Evolutionary conservation across 2,329 filamentous ascomycete species (phyloP).

Genomic region (Cladophialophora exuberans): DNA sequence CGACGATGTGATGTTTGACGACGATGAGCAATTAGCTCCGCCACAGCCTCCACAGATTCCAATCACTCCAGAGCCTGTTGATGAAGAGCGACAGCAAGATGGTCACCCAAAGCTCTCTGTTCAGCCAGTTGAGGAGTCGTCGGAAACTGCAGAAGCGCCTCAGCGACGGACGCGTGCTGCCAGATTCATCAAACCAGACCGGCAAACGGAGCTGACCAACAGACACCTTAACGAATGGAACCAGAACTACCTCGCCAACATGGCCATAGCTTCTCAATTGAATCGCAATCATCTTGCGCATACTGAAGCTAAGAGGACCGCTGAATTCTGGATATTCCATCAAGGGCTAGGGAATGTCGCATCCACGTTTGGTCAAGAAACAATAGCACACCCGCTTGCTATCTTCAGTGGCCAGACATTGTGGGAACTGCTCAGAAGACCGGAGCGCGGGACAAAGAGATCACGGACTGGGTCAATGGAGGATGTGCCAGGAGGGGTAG

Average conservation of each 20-base stretch:
- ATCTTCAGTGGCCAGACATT: constrained; percentile 63
- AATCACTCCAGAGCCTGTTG: constrained; percentile 16
- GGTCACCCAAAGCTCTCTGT: constrained; percentile 19
- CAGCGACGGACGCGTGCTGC: constrained; percentile 41
- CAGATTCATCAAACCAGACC: constrained; percentile 53
- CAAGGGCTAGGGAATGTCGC: constrained; percentile 61
- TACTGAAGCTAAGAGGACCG: constrained; percentile 63
- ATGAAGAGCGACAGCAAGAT: constrained; percentile 21
- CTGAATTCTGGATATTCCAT: constrained; percentile 63
- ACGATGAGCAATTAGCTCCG: constrained; percentile 36
- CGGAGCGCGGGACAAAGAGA: constrained; percentile 30
- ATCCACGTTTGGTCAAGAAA: constrained; percentile 45
- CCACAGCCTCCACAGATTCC: constrained; percentile 33
- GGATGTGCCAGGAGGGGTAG: constrained; percentile 34
- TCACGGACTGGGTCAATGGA: constrained; percentile 38
- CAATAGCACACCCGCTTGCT: constrained; percentile 55
- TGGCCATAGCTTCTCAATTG: constrained; percentile 52
- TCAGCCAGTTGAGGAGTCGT: constrained; percentile 5
- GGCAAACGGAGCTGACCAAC: constrained; percentile 57
- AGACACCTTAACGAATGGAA: constrained; percentile 62
- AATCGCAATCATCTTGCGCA: constrained; percentile 49
- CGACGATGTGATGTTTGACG: constrained; percentile 34
- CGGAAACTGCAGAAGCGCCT: constrained; percentile 27
- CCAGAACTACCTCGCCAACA: constrained; percentile 62
- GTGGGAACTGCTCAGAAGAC: constrained; percentile 49